Conservation (phyloP, 2,329 filamentous ascomycete species). For the Xylariaceae sp. region DNA sequence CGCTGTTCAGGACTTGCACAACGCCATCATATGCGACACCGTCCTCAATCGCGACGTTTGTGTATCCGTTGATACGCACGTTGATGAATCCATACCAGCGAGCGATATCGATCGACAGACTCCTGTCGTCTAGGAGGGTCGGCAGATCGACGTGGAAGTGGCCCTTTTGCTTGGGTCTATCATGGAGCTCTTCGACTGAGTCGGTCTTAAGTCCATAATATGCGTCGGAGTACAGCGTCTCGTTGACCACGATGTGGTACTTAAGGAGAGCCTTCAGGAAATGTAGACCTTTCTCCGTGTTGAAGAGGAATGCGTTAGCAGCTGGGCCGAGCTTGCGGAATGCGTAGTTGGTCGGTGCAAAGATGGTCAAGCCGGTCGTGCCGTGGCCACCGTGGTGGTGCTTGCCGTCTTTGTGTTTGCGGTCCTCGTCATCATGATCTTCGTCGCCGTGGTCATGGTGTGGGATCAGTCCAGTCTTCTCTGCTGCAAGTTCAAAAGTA, state of each 20-base stretch:
- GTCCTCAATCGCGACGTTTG: constrained; percentile 63
- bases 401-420: constrained; percentile 32
- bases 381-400: constrained; percentile 50
- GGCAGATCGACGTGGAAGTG: constrained; percentile 67
- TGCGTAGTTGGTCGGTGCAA: constrained; percentile 78
- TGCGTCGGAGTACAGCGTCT: constrained; percentile 67
- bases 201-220: constrained; percentile 54
- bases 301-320: constrained; percentile 83
- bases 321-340: constrained; percentile 68
- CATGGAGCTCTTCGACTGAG: constrained; percentile 24
- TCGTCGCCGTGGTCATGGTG: constrained; percentile 8
- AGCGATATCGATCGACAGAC: constrained; percentile 67
- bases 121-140: constrained; percentile 64
- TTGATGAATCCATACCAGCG: constrained; percentile 63
- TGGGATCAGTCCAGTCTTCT: constrained; percentile 65
- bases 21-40: constrained; percentile 74
- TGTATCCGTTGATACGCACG: constrained; percentile 73
- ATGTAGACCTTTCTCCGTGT: constrained; percentile 64
- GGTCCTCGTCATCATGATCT: neutral
- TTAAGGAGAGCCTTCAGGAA: constrained; percentile 67
- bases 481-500: constrained; percentile 70
- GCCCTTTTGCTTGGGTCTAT: constrained; percentile 34
- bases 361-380: constrained; percentile 67
- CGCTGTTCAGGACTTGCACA: constrained; percentile 68
- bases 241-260: constrained; percentile 32